Percentiles rank a stretch among this genome's conserved stretches.
phyloP scores from a whole-genome alignment of 2,329 filamentous ascomycete species.

The Ophiostoma ips region DNA sequence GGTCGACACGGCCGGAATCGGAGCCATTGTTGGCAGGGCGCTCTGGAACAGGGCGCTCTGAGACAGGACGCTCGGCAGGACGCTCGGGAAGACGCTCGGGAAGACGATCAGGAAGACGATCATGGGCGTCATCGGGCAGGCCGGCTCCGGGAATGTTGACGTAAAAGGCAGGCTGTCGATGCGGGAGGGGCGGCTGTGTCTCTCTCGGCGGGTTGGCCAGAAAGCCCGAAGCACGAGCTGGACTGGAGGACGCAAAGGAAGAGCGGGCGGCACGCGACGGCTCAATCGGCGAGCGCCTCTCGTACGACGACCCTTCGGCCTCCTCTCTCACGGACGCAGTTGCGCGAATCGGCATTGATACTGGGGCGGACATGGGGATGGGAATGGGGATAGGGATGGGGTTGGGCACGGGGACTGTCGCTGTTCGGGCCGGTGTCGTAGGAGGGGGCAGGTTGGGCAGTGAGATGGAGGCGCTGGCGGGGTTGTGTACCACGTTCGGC shows the following conservation, averaged over 20 bases:
- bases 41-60: too few relatives aligned
- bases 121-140: too few relatives aligned
- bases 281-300: constrained; percentile 8
- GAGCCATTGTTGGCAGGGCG: too few relatives aligned
- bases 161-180: constrained; percentile 5
- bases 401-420: constrained; percentile 3
- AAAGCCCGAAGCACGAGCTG: constrained; percentile 8
- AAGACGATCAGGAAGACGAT: too few relatives aligned
- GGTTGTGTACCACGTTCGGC: constrained; percentile 16
- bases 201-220: background rate
- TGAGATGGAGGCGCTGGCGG: background rate
- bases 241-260: background rate
- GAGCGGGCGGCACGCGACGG: background rate
- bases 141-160: constrained; percentile 5
- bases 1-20: constrained; percentile 20
- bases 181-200: background rate
- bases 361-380: constrained; percentile 2
- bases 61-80: too few relatives aligned
- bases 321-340: background rate
- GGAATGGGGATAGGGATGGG: constrained; percentile 1
- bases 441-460: background rate
- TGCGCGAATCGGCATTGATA: background rate
- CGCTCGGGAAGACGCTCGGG: too few relatives aligned
- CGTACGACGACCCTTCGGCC: constrained; percentile 1
- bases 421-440: background rate